Percentiles rank a stretch among this genome's conserved stretches.
These are phyloP conservation scores for Pezicula carpinea DNA, from an alignment of 2,329 filamentous ascomycete genomes.

Conservation along the genomic window DNA sequence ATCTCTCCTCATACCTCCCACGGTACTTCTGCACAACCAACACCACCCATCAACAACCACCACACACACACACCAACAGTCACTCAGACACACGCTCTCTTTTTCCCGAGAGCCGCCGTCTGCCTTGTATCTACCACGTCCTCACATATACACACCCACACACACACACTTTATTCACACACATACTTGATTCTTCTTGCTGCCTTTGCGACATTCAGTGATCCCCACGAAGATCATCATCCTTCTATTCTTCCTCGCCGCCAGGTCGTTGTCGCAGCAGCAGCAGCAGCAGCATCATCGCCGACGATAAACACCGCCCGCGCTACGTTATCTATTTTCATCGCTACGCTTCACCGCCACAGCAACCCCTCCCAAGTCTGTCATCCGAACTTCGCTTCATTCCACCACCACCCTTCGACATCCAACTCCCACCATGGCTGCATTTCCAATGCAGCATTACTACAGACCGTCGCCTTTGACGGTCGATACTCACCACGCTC, in stretches of 20 bases:
- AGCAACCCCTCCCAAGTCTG: slow-evolving; percentile 7
- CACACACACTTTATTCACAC: too few relatives aligned
- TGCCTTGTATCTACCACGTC: too few relatives aligned
- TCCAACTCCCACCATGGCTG: slow-evolving; percentile 24
- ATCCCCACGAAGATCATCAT: slow-evolving; percentile 13
- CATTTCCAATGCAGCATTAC: slow-evolving; percentile 27
- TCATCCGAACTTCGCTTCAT: slow-evolving; percentile 21
- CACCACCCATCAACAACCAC: not conserved
- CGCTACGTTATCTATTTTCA: slow-evolving; percentile 10
- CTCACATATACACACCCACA: too few relatives aligned
- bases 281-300: slow-evolving; percentile 8
- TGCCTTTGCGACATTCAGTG: too few relatives aligned
- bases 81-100: not conserved
- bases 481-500: slow-evolving; percentile 26
- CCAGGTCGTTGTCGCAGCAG: too few relatives aligned
- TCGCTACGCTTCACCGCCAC: slow-evolving; percentile 27
- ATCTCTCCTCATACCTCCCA: slow-evolving; percentile 16
- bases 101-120: too few relatives aligned
- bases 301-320: slow-evolving; percentile 12
- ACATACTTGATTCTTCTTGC: too few relatives aligned
- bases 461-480: slow-evolving; percentile 27
- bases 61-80: not conserved
- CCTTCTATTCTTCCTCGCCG: slow-evolving; percentile 1
- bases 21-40: slow-evolving; percentile 14
- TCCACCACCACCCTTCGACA: slow-evolving; percentile 9